phyloP scores from a whole-genome alignment of 2,329 filamentous ascomycete genomes.

The Clarireedia hainanense region DNA sequence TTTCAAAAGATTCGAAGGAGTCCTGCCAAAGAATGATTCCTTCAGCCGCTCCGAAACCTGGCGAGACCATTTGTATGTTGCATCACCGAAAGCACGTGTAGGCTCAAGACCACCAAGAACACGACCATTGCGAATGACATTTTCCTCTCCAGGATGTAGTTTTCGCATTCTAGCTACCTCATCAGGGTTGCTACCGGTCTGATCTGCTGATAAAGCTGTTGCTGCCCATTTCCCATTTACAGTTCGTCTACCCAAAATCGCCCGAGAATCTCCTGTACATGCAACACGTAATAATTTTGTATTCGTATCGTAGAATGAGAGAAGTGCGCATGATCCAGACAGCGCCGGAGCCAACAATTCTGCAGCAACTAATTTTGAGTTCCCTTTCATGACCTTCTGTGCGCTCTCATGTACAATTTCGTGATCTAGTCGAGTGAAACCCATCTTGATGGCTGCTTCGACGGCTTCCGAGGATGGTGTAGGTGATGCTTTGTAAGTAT shows the following conservation, averaged over 20 bases:
- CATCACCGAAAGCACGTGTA: constrained; percentile 90
- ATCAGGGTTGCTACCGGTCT: constrained; percentile 82
- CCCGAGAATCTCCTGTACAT: constrained; percentile 92
- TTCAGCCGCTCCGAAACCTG: constrained; percentile 80
- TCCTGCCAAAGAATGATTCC: constrained; percentile 78
- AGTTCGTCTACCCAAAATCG: constrained; percentile 76
- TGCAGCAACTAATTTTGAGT: constrained; percentile 83
- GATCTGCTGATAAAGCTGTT: constrained; percentile 81
- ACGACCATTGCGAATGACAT: constrained; percentile 81
- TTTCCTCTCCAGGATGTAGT: constrained; percentile 81
- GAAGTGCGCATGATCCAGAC: constrained; percentile 91
- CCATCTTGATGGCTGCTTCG: constrained; percentile 84
- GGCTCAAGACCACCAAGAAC: constrained; percentile 90
- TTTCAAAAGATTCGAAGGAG: constrained; percentile 67
- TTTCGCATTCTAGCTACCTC: constrained; percentile 76
- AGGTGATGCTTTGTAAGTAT: constrained; percentile 73
- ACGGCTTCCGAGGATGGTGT: constrained; percentile 71
- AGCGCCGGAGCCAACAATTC: constrained; percentile 87
- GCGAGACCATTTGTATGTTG: constrained; percentile 89
- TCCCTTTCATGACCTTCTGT: constrained; percentile 79
- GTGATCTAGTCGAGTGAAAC: constrained; percentile 80
- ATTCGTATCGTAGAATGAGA: constrained; percentile 90
- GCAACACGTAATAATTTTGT: constrained; percentile 87
- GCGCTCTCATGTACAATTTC: constrained; percentile 94
- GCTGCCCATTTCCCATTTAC: constrained; percentile 85